phyloP scores from a whole-genome alignment of 176 grass and related monocot species.

The Alloteropsis semialata region DNA sequence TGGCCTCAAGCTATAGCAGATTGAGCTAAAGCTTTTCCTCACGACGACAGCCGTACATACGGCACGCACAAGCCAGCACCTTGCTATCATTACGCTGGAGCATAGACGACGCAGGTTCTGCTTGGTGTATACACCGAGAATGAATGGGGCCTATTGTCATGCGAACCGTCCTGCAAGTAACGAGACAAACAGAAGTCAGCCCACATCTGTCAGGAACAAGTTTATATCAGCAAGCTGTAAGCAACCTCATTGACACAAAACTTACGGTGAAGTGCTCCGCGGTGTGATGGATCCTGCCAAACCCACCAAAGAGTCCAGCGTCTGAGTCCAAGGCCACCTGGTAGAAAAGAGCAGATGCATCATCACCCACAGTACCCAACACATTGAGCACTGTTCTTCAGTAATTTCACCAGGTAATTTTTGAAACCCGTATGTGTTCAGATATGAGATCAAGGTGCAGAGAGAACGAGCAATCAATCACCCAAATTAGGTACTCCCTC shows the following conservation, averaged over 20 bases:
- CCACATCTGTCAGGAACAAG: constrained; percentile 12
- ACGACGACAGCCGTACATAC: not conserved
- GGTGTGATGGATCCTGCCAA: constrained; percentile 68
- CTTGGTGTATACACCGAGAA: constrained; percentile 86
- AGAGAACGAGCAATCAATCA: not conserved
- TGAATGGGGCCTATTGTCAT: constrained; percentile 76
- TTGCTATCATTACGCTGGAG: constrained; percentile 48
- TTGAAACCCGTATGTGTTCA: not conserved
- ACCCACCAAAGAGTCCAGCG: constrained; percentile 86
- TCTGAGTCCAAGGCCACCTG: constrained; percentile 93
- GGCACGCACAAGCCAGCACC: constrained; percentile 6
- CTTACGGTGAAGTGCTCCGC: constrained; percentile 90
- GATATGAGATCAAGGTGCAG: not conserved
- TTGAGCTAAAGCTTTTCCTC: not conserved
- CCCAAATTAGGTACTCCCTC: not conserved
- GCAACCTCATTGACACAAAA: not conserved
- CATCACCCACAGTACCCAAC: constrained; percentile 9
- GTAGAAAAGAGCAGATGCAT: constrained; percentile 26
- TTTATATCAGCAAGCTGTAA: not conserved
- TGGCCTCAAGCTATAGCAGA: no score
- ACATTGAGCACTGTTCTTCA: not conserved
- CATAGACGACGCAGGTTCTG: constrained; percentile 88
- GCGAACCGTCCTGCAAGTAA: constrained; percentile 54
- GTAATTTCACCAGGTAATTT: constrained; percentile 10
- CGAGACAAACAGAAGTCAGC: not conserved